phyloP scores from a whole-genome alignment of 108 stramenopile species.

The Nannochloropsis gaditana region DNA sequence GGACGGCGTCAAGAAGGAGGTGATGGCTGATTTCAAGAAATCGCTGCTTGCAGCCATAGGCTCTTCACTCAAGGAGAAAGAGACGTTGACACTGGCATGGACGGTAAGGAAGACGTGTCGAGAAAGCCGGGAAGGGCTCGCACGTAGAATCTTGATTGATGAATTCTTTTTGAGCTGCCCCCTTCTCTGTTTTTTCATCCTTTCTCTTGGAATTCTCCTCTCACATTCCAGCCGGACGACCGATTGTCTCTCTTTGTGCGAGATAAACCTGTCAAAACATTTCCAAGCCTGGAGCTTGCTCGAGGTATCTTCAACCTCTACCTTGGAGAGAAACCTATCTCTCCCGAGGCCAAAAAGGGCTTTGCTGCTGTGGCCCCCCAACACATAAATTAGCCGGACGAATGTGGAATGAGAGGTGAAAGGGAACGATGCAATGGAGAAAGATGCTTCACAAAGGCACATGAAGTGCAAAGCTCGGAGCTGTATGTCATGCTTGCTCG shows the following conservation, averaged over 20 bases:
- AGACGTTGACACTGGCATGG: background rate
- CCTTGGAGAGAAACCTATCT: background rate
- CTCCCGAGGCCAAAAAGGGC: constrained; percentile 16
- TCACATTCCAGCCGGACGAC: background rate
- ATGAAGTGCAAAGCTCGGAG: too few relatives aligned
- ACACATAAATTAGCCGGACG: background rate
- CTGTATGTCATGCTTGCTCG: too few relatives aligned
- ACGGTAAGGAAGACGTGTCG: background rate
- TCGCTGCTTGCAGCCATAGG: background rate
- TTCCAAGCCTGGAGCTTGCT: background rate
- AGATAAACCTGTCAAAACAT: background rate
- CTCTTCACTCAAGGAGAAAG: too few relatives aligned
- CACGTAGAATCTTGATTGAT: background rate
- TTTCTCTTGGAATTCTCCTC: background rate
- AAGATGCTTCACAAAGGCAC: background rate
- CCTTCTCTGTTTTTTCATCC: too few relatives aligned
- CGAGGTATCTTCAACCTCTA: background rate
- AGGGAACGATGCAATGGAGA: background rate
- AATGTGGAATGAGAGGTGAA: background rate
- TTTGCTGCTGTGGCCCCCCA: background rate
- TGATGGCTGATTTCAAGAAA: background rate
- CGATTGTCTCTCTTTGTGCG: background rate
- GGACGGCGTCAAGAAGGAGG: background rate
- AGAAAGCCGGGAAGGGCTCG: background rate
- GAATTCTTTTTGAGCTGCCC: too few relatives aligned